Conservation (phyloP, 108 stramenopile species). For the Fistulifera pelliculosa region DNA sequence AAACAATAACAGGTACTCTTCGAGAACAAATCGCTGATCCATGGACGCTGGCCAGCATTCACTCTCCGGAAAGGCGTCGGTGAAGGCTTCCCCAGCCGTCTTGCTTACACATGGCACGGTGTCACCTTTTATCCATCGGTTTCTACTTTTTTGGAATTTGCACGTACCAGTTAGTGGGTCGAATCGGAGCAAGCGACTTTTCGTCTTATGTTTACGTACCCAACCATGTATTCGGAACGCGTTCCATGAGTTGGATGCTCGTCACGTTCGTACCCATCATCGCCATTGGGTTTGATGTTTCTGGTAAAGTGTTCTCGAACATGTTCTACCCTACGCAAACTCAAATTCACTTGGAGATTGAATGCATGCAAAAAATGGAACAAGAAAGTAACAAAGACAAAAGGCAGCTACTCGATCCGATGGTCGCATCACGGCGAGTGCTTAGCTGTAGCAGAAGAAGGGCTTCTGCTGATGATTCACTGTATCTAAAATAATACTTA, state of each 20-base stretch:
- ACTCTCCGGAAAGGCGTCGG: slow-evolving; percentile 38
- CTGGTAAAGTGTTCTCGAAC: slow-evolving; percentile 71
- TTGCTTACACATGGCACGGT: slow-evolving; percentile 68
- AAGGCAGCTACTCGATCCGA: too few species aligned
- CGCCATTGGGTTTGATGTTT: slow-evolving; percentile 60
- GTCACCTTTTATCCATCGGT: slow-evolving; percentile 46
- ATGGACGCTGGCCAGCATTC: slow-evolving; percentile 64
- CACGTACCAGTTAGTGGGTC: slow-evolving; percentile 26
- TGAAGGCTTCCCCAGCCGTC: slow-evolving; percentile 53
- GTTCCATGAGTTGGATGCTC: slow-evolving; percentile 58
- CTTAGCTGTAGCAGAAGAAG: too few species aligned
- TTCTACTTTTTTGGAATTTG: slow-evolving; percentile 59
- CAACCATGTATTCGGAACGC: slow-evolving; percentile 45
- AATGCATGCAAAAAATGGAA: slow-evolving; percentile 14
- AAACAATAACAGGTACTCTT: slow-evolving; percentile 24
- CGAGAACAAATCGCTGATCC: slow-evolving; percentile 62
- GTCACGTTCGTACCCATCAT: slow-evolving; percentile 49
- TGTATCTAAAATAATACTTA: background rate
- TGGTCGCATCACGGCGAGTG: too few species aligned
- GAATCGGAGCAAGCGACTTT: slow-evolving; percentile 1
- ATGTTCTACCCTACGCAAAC: slow-evolving; percentile 80
- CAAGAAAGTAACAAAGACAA: too few species aligned
- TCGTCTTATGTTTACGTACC: slow-evolving; percentile 39
- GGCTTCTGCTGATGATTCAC: background rate
- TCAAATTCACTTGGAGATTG: slow-evolving; percentile 78